Percentiles rank a stretch among this genome's conserved stretches.
Evolutionary conservation across 352 stramenopile species (phyloP).

Genomic region (Elongisporangium anandrum): DNA sequence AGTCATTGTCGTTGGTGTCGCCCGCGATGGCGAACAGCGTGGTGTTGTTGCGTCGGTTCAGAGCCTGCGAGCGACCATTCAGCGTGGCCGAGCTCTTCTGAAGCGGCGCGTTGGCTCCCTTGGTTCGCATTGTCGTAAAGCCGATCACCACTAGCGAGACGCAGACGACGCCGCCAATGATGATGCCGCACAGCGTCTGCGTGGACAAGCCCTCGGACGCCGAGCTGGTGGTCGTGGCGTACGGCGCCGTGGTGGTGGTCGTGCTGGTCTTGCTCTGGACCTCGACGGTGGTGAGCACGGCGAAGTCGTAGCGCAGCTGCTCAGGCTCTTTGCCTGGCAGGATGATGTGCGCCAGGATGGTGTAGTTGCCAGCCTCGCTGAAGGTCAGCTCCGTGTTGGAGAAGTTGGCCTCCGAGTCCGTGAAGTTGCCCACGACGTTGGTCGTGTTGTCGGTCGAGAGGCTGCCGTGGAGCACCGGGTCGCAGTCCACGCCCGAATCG

Average conservation of each 20-base stretch:
- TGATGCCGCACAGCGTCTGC: constrained; percentile 54
- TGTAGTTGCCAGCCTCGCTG: constrained; percentile 35
- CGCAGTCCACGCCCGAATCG: constrained; percentile 32
- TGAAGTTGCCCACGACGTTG: constrained; percentile 56
- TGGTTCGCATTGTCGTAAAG: constrained; percentile 58
- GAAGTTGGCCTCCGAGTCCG: constrained; percentile 35
- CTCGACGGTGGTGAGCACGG: constrained; percentile 44
- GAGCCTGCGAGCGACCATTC: constrained; percentile 6
- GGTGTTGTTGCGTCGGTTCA: constrained; percentile 13
- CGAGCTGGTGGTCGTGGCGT: constrained; percentile 16
- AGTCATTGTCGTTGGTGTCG: constrained; percentile 53
- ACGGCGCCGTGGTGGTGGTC: constrained; percentile 27
- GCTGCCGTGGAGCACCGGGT: constrained; percentile 41
- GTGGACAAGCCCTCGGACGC: constrained; percentile 43
- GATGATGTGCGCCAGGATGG: constrained; percentile 57
- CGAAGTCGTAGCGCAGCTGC: constrained; percentile 61
- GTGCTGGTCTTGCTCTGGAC: constrained; percentile 20
- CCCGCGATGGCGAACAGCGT: constrained; percentile 15
- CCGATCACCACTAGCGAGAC: constrained; percentile 58
- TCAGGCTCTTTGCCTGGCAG: constrained; percentile 38
- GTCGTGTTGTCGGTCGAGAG: constrained; percentile 41
- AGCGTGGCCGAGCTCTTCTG: constrained; percentile 4
- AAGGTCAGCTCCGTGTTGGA: constrained; percentile 57
- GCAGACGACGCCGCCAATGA: constrained; percentile 66
- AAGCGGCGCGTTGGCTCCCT: constrained; percentile 9